Evolutionary conservation across 1,284 basidiomycete species (phyloP), one percentile per base, ranked within the genome.

Genomic region (Rhodotorula sp.): DNA sequence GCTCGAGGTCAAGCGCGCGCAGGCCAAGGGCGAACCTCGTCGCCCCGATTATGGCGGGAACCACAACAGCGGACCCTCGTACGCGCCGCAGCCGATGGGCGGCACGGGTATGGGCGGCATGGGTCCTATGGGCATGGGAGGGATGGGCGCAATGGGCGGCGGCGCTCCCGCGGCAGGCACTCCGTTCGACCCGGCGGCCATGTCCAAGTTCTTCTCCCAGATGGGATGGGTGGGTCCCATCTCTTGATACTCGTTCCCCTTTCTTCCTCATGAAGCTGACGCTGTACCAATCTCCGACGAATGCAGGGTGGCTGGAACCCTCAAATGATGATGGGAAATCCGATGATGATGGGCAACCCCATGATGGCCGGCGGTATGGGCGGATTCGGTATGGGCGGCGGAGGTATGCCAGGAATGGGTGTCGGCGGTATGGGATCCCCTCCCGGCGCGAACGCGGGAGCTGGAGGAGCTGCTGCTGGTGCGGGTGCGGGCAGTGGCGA

Each of bases 171-270:
- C 0, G 73, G 62, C 50, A 4, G 62, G 60, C 5, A 73, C 71
- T 2, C 61, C 68, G 2, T 84, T 85, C 70, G 84, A 85, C 74
- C 82, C 83, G 5, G 79, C 81, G 57, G 84, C 84, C 16, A 84
- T 85, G 84, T 82, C 83, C 18, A 82, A 83, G 79, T 84, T 85
- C 82, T 85, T 85, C 76, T 82, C 84, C 79, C 83, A 82, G 71
- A 84, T 85, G 83, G 69, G 72, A 8, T 71, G 70, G 72, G 64
- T 59, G 23, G 19, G 56, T 50, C 19, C 16, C 55, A 10, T 6
- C 12, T 50, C 8, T 45, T 28, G 28, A 28, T 28, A 28, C 5
- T n/a, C 26, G 8, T 28, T 10, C 60, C 2, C 23, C 6, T 49
- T 21, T 28, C 26, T 26, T 43, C 14, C 14, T 15, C n/a, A 23